These are phyloP conservation scores for Pilasporangium apinafurcum DNA, from an alignment of 352 stramenopile genomes.

Conservation along the genomic window DNA sequence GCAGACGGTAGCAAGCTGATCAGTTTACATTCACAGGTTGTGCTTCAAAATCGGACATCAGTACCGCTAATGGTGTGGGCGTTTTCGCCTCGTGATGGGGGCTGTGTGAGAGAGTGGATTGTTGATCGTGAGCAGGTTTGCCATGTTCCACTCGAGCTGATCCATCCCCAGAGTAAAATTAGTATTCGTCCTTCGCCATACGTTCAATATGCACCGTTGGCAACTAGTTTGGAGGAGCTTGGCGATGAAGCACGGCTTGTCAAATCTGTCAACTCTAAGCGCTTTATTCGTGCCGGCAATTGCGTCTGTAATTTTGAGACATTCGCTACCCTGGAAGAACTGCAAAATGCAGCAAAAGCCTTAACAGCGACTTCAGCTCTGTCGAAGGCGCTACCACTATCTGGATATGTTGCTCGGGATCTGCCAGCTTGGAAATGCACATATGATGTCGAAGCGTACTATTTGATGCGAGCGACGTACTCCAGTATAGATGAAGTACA, in stretches of 20 bases:
- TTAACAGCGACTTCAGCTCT: slow-evolving; percentile 23
- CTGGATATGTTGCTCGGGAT: slow-evolving; percentile 79
- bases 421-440: slow-evolving; percentile 84
- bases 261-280: slow-evolving; percentile 71
- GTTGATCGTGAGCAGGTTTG: slow-evolving; percentile 80
- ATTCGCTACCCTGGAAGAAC: slow-evolving; percentile 65
- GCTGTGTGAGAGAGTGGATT: slow-evolving; percentile 73
- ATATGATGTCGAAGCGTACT: slow-evolving; percentile 86
- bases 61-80: slow-evolving; percentile 86
- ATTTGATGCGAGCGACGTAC: slow-evolving; percentile 80
- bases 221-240: slow-evolving; percentile 75
- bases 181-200: slow-evolving; percentile 80
- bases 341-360: slow-evolving; percentile 37
- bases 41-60: slow-evolving; percentile 82
- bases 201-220: slow-evolving; percentile 78
- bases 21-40: slow-evolving; percentile 81
- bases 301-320: slow-evolving; percentile 81
- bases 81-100: slow-evolving; percentile 78
- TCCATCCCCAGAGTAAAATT: slow-evolving; percentile 84
- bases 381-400: too few species aligned
- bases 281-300: slow-evolving; percentile 71
- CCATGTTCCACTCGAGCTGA: slow-evolving; percentile 76
- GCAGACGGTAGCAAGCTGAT: slow-evolving; percentile 86
- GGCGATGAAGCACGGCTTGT: slow-evolving; percentile 60
- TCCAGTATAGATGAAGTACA: slow-evolving; percentile 61